These are phyloP conservation scores for Coprinopsis cinerea DNA, from an alignment of 768 basidiomycete species.

Conservation along the genomic window DNA sequence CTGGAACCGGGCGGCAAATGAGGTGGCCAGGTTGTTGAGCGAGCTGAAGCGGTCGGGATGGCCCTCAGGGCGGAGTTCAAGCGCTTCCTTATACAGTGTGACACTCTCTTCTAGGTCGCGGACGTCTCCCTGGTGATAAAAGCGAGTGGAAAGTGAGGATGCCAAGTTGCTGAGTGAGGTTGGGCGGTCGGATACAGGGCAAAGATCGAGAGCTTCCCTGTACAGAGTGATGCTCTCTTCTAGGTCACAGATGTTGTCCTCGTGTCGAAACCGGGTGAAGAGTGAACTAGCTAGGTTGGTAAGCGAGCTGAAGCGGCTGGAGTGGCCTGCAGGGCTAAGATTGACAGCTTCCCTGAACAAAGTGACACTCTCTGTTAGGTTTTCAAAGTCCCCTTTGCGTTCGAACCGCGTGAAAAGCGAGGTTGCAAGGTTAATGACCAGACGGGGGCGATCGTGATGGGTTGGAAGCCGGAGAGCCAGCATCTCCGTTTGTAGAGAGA, in stretches of 20 bases:
- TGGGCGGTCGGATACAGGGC: conserved; percentile 7
- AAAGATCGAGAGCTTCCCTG: background rate
- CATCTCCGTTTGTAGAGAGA: background rate
- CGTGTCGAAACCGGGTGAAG: background rate
- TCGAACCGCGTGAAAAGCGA: background rate
- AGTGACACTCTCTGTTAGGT: background rate
- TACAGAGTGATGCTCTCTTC: background rate
- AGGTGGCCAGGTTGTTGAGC: background rate
- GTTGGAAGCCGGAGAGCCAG: background rate
- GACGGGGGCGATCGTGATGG: background rate
- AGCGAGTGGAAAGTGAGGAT: conserved; percentile 5
- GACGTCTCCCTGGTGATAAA: background rate
- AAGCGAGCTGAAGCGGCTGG: background rate
- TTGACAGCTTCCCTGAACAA: background rate
- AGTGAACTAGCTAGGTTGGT: background rate
- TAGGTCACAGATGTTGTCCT: background rate
- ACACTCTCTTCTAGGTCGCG: too few relatives aligned
- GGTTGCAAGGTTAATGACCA: background rate
- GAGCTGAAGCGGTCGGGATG: background rate
- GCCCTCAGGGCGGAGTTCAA: too few relatives aligned
- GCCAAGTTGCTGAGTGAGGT: conserved; percentile 16
- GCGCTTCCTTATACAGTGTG: background rate
- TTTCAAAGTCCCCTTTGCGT: background rate
- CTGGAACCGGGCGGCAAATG: background rate
- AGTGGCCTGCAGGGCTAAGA: background rate